Conservation (phyloP, 2,329 filamentous ascomycete species). For the Epichloe scottii region DNA sequence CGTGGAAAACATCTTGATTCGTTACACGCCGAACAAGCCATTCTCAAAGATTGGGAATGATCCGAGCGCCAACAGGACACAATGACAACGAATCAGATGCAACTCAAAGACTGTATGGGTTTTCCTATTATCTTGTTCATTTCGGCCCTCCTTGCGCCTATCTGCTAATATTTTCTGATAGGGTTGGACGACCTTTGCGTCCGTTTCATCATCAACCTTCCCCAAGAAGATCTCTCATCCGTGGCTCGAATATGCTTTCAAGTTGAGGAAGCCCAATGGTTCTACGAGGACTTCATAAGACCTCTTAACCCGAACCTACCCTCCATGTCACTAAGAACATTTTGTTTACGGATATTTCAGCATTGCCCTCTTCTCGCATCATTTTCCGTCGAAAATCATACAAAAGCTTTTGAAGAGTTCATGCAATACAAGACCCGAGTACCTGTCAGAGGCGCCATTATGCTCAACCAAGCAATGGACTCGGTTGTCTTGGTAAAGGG, state of each 20-base stretch:
- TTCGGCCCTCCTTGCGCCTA: not conserved
- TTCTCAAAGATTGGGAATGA: constrained; percentile 7
- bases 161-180: constrained; percentile 25
- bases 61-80: constrained; percentile 25
- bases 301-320: constrained; percentile 76
- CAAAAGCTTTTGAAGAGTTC: constrained; percentile 81
- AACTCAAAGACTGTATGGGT: constrained; percentile 71
- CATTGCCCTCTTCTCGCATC: constrained; percentile 81
- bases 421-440: constrained; percentile 89
- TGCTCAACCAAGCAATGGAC: constrained; percentile 92
- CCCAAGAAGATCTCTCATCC: constrained; percentile 76
- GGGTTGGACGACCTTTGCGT: constrained; percentile 97
- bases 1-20: constrained; percentile 13
- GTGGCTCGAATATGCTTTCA: constrained; percentile 96
- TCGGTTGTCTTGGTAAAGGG: constrained; percentile 87
- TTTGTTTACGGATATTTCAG: constrained; percentile 83
- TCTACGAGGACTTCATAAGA: constrained; percentile 98
- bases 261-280: constrained; percentile 99
- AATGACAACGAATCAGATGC: constrained; percentile 71
- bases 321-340: constrained; percentile 70
- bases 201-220: constrained; percentile 95
- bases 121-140: not conserved
- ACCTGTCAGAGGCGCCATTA: constrained; percentile 84
- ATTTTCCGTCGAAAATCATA: constrained; percentile 66
- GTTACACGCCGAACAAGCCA: not conserved